A percentile compares a stretch with the other conserved stretches of the same genome.
These are phyloP conservation scores for Blakeslea trispora DNA, from an alignment of 371 early-diverging fungal species.

Conservation along the genomic window DNA sequence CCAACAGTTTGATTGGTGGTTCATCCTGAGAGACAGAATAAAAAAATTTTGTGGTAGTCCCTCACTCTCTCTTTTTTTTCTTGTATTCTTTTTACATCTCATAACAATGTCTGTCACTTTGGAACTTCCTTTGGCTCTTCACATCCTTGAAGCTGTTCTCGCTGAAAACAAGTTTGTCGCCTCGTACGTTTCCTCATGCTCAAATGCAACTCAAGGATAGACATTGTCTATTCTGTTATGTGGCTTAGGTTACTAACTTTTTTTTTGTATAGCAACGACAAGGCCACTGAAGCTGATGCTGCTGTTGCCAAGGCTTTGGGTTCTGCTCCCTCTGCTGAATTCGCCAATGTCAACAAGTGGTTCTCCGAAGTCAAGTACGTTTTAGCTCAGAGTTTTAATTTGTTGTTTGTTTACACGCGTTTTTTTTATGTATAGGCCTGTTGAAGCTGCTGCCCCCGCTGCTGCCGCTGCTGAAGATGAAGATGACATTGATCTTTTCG, in stretches of 20 bases:
- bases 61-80: conserved; percentile 13
- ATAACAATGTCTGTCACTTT: conserved; percentile 60
- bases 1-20: background rate
- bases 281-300: conserved; percentile 42
- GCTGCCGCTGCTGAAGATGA: conserved; percentile 80
- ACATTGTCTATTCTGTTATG: background rate
- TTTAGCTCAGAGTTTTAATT: too few relatives aligned
- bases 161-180: conserved; percentile 73
- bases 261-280: conserved; percentile 19
- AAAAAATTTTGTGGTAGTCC: conserved; percentile 1
- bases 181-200: conserved; percentile 50
- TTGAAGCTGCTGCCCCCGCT: conserved; percentile 56
- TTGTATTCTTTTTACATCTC: conserved; percentile 15
- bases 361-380: conserved; percentile 47
- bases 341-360: conserved; percentile 45
- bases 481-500: conserved; percentile 95
- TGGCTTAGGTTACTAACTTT: conserved; percentile 20
- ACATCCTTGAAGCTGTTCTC: conserved; percentile 74
- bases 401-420: too few relatives aligned
- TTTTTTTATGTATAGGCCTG: conserved; percentile 15
- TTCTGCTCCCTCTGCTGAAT: conserved; percentile 46
- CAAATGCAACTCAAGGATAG: background rate
- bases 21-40: background rate
- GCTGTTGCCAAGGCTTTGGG: conserved; percentile 48
- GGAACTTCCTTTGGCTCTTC: conserved; percentile 59